Evolutionary conservation across 495 filamentous ascomycete species (phyloP).

Genomic region (Letharia lupina): DNA sequence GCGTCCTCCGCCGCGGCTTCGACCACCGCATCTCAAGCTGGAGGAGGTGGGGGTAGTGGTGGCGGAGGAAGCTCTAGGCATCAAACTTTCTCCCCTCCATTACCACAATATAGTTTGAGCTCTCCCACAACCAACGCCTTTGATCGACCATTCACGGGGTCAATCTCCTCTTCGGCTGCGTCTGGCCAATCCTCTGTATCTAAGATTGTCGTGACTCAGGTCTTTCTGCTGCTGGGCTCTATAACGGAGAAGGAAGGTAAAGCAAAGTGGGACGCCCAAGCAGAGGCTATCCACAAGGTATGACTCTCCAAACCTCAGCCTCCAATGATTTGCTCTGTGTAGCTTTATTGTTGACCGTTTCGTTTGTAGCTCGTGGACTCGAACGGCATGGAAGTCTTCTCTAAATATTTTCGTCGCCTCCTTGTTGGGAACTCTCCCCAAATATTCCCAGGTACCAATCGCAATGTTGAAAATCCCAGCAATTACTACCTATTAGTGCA

Average conservation of each 20-base stretch:
- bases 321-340: neutral
- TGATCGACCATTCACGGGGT: constrained; percentile 39
- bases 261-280: constrained; percentile 88
- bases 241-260: constrained; percentile 86
- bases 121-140: constrained; percentile 51
- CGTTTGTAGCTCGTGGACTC: constrained; percentile 70
- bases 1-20: constrained; percentile 53
- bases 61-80: constrained; percentile 55
- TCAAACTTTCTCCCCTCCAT: constrained; percentile 54
- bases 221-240: constrained; percentile 85
- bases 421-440: constrained; percentile 74
- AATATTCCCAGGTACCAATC: constrained; percentile 69
- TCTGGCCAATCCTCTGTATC: constrained; percentile 47
- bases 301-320: constrained; percentile 21
- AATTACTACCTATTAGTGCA: constrained; percentile 73
- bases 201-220: constrained; percentile 89
- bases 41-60: constrained; percentile 45
- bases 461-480: constrained; percentile 61
- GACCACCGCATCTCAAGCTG: constrained; percentile 39
- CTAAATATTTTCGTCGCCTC: constrained; percentile 84
- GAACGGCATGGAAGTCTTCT: constrained; percentile 94
- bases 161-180: constrained; percentile 27
- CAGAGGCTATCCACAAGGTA: constrained; percentile 86
- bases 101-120: constrained; percentile 52
- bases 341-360: constrained; percentile 13